Conservation (phyloP, 495 filamentous ascomycete genomes). For the Penicillium egyptiacum region DNA sequence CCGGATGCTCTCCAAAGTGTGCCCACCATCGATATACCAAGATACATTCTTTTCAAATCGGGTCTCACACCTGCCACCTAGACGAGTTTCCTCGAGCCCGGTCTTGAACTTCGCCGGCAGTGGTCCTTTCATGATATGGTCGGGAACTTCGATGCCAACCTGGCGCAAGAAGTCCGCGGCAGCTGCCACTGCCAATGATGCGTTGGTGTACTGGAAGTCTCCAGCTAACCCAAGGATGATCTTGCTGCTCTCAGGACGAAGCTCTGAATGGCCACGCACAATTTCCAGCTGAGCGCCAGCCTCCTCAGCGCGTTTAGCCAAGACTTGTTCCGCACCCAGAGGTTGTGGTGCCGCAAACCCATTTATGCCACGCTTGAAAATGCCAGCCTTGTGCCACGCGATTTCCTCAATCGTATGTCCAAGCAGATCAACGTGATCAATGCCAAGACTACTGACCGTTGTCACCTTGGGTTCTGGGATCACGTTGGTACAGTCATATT, state of each 20-base stretch:
- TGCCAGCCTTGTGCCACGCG: slow-evolving; percentile 96
- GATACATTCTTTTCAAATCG: slow-evolving; percentile 63
- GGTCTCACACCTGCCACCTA: slow-evolving; percentile 82
- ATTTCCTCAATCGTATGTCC: slow-evolving; percentile 86
- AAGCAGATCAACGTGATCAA: slow-evolving; percentile 81
- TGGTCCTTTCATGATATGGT: slow-evolving; percentile 42
- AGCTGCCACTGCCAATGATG: slow-evolving; percentile 75
- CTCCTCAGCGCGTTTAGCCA: slow-evolving; percentile 69
- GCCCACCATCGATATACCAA: slow-evolving; percentile 92
- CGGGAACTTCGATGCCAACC: slow-evolving; percentile 47
- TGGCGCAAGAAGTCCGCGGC: slow-evolving; percentile 58
- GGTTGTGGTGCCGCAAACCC: slow-evolving; percentile 77
- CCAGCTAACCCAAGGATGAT: slow-evolving; percentile 76
- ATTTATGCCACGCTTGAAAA: slow-evolving; percentile 71
- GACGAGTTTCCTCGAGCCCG: slow-evolving; percentile 72
- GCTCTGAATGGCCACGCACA: slow-evolving; percentile 61
- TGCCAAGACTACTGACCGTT: slow-evolving; percentile 82
- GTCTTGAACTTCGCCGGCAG: slow-evolving; percentile 68
- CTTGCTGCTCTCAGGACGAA: slow-evolving; percentile 41
- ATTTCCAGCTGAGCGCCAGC: slow-evolving; percentile 60
- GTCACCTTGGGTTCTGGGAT: slow-evolving; percentile 68
- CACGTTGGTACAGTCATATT: slow-evolving; percentile 94
- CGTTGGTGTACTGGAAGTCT: slow-evolving; percentile 84
- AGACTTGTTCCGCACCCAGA: slow-evolving; percentile 62
- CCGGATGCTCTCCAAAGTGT: slow-evolving; percentile 85